Percentiles rank a stretch among this genome's conserved stretches.
These are phyloP conservation scores for Plasmodium gaboni DNA, from an alignment of 169 alveolate genomes.

Conservation along the genomic window DNA sequence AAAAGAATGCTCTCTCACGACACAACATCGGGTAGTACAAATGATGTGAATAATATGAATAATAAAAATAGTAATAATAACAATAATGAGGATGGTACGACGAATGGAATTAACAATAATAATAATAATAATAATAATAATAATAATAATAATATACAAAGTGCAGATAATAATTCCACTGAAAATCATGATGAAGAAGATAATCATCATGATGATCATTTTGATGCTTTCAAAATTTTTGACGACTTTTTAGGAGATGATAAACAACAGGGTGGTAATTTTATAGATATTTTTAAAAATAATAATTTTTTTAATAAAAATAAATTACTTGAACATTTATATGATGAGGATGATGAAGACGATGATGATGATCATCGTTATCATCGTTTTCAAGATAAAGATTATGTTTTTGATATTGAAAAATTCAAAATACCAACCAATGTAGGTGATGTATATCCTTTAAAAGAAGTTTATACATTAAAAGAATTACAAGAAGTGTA, in stretches of 20 bases:
- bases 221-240: slow-evolving; percentile 41
- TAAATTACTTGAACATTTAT: slow-evolving; percentile 39
- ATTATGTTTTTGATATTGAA: slow-evolving; percentile 37
- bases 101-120: neutral
- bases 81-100: neutral
- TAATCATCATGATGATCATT: slow-evolving; percentile 3
- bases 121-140: neutral
- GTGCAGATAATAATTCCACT: neutral
- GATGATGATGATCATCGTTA: neutral
- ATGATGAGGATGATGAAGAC: slow-evolving; percentile 51
- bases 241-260: slow-evolving; percentile 50
- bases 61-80: neutral
- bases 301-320: slow-evolving; percentile 22
- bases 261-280: slow-evolving; percentile 23
- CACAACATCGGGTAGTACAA: neutral
- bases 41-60: neutral
- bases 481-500: slow-evolving; percentile 33
- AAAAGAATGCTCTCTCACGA: slow-evolving; percentile 42
- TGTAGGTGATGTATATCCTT: slow-evolving; percentile 43
- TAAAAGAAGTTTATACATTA: slow-evolving; percentile 26
- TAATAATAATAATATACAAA: neutral
- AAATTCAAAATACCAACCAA: slow-evolving; percentile 32
- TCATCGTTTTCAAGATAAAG: slow-evolving; percentile 1
- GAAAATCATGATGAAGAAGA: neutral
- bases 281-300: slow-evolving; percentile 61